phyloP scores from a whole-genome alignment of 2,329 filamentous ascomycete species.

The Monosporascus sp. region DNA sequence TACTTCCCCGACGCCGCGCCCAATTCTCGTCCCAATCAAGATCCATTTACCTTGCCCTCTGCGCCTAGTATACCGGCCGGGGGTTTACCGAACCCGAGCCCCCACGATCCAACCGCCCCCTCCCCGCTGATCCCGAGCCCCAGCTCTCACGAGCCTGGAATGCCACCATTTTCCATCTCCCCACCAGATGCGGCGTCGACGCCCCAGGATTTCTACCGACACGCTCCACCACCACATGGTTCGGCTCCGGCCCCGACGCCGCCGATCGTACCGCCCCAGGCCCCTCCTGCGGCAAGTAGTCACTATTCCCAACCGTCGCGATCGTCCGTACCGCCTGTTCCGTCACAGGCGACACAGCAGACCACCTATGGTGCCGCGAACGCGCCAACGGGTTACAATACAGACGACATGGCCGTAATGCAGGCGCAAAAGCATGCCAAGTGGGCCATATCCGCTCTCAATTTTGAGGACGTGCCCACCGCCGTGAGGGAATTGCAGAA shows the following conservation, averaged over 20 bases:
- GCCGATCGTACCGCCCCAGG: conserved; percentile 18
- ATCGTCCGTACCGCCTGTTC: conserved; percentile 12
- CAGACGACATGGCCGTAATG: conserved; percentile 66
- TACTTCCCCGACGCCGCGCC: conserved; percentile 21
- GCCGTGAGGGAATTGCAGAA: conserved; percentile 78
- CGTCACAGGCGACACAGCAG: conserved; percentile 13
- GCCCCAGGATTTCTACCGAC: conserved; percentile 31
- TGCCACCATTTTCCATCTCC: conserved; percentile 27
- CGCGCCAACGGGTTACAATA: conserved; percentile 36
- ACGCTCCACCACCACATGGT: conserved; percentile 23
- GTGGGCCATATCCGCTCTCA: conserved; percentile 93
- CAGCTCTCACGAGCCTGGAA: conserved; percentile 14
- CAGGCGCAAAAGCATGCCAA: conserved; percentile 92
- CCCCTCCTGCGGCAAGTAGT: conserved; percentile 18
- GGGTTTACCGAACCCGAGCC: conserved; percentile 15
- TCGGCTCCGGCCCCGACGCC: conserved; percentile 18
- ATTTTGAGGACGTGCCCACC: conserved; percentile 92
- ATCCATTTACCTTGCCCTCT: conserved; percentile 23
- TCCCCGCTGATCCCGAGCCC: conserved; percentile 21
- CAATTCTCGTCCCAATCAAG: conserved; percentile 6
- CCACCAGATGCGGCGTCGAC: conserved; percentile 21
- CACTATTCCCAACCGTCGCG: conserved; percentile 17
- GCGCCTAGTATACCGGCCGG: conserved; percentile 22
- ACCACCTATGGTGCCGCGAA: conserved; percentile 18
- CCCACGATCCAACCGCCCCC: conserved; percentile 16